Base-by-base conservation (phyloP, 306 rosid species). In the Vigna trinervia region DNA sequence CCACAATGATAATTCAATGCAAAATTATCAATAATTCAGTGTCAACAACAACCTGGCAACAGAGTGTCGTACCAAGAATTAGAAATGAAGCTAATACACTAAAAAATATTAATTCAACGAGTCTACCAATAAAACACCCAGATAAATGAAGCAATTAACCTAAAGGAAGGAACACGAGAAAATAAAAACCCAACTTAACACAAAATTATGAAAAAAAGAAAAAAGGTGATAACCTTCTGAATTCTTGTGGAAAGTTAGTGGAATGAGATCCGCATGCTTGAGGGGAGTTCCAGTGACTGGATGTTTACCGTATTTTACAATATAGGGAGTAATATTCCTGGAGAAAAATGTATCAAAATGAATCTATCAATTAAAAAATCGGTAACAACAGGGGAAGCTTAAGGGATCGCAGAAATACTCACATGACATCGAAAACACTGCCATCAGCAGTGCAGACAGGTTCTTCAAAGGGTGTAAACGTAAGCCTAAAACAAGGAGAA, bases 371-470 rank as follows among this genome's bases (percentile, higher is more conserved):
- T 22, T 15, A 34, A 41, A 66, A 0, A 41, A 20, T 22, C 12
- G 9, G 3, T 22, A 30, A 34, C 58, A 54, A 72, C n/a, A 14
- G 23, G 2, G 20, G 54, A 72, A 53, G 14, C 22, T 36, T 8
- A 32, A 46, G 1, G 14, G 48, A 73, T 34, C 17, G 12, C 0
- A 69, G 1, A 34, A 43, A 76, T 28, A 86, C 95, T 58, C 69
- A 95, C 97, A 90, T 74, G 20, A 87, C 45, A 73, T 95, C 93
- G 34, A 92, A 95, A 70, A 95, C 91, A 66, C 84, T 86, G 34
- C 97, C 99, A 82, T 95, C 97, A 4, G 93, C 82, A 0, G 97
- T 92, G 83, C 97, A 90, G n/a, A 90, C 99, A 2, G 97, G 94
- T 28, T 82, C 81, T 75, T 86, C 96, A 62, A 95, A 95, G 17